Percentiles rank a stretch among this genome's conserved stretches.
Evolutionary conservation across 1,139 yeast genomes (phyloP).

Genomic region (Lodderomyces theae): DNA sequence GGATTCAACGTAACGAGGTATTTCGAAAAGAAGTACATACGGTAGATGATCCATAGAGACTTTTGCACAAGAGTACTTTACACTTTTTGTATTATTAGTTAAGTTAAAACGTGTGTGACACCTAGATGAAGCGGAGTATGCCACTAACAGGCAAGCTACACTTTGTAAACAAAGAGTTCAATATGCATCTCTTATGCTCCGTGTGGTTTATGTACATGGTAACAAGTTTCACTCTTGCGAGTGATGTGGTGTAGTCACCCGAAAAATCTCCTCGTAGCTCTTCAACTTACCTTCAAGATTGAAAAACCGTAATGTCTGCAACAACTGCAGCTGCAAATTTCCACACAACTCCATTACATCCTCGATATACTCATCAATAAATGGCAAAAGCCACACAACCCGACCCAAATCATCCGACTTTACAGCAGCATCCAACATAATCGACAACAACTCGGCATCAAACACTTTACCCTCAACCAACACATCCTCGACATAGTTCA

Average conservation of each 20-base stretch:
- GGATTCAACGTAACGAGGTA: constrained; percentile 62
- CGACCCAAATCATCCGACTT: constrained; percentile 32
- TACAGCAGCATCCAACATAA: constrained; percentile 26
- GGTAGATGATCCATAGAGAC: constrained; percentile 19
- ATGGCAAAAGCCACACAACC: constrained; percentile 39
- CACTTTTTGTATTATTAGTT: neutral
- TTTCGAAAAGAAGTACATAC: constrained; percentile 65
- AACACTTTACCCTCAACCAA: constrained; percentile 19
- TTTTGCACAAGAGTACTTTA: no score
- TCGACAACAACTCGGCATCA: constrained; percentile 24
- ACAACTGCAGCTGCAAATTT: constrained; percentile 15
- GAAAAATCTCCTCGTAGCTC: constrained; percentile 18
- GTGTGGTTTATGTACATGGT: no score
- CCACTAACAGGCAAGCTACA: no score
- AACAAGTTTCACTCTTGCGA: no score
- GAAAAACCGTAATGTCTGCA: constrained; percentile 18
- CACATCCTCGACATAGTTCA: constrained; percentile 12
- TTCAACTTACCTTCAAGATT: constrained; percentile 28
- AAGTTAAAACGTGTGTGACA: no score
- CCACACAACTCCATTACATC: constrained; percentile 4
- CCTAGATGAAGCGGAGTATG: no score
- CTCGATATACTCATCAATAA: constrained; percentile 29
- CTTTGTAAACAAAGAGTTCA: no score
- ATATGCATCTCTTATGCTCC: no score
- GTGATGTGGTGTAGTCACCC: no score